Percentiles rank a stretch among this genome's conserved stretches.
Evolutionary conservation across 108 stramenopile species (phyloP).

Genomic region (Seminavis robusta): DNA sequence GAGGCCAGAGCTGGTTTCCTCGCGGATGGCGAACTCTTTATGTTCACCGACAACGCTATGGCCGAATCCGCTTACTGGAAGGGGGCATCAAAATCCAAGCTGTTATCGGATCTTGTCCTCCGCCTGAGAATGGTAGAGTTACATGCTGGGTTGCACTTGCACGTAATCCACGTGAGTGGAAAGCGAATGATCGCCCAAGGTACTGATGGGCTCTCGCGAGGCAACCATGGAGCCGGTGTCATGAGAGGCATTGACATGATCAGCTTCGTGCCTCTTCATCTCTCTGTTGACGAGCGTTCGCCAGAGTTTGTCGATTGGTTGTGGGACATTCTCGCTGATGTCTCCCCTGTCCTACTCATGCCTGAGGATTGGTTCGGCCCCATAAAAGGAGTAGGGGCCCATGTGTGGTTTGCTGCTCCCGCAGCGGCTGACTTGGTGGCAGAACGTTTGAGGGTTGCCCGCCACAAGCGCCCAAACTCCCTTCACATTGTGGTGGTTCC

Average conservation of each 20-base stretch:
- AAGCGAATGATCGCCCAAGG: constrained; percentile 23
- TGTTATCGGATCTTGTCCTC: not conserved
- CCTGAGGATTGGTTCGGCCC: constrained; percentile 22
- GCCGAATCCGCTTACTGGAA: not conserved
- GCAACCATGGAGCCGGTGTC: constrained; percentile 8
- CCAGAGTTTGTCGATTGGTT: no score
- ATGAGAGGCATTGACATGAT: constrained; percentile 18
- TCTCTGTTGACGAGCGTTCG: constrained; percentile 4
- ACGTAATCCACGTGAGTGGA: constrained; percentile 19
- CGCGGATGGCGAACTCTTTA: constrained; percentile 4
- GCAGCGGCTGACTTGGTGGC: constrained; percentile 22
- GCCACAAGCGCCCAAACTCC: constrained; percentile 18
- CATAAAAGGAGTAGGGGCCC: not conserved
- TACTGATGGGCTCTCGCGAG: constrained; percentile 8
- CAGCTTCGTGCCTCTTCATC: constrained; percentile 4
- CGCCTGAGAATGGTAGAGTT: no score
- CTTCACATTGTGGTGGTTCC: constrained; percentile 35
- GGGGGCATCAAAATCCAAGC: not conserved
- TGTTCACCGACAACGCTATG: constrained; percentile 38
- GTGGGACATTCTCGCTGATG: no score
- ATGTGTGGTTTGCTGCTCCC: constrained; percentile 22
- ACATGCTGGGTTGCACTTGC: no score
- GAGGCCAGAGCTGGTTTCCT: constrained; percentile 7
- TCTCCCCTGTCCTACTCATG: no score
- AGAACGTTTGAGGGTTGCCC: constrained; percentile 24